Base-by-base conservation (phyloP, 2,329 filamentous ascomycete genomes). In the Raffaelea ambrosiae region DNA sequence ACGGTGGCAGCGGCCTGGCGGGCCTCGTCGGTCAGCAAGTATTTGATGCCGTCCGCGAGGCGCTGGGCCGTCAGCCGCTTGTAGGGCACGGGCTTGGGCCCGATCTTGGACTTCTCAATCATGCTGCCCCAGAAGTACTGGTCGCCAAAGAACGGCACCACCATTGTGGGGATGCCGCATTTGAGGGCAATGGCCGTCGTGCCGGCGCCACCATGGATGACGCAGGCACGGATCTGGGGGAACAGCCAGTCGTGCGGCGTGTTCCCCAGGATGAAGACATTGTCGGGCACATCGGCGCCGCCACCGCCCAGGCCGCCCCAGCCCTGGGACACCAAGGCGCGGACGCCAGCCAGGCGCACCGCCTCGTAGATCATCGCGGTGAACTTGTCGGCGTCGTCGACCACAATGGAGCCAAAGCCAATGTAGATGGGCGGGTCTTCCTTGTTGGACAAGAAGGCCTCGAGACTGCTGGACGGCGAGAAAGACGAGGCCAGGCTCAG, bases 181-280 rank as follows among this genome's bases (percentile, higher is more conserved):
- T 84, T 86, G 29, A 89, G 68, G 1, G 83, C 83, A 42, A 84
- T 84, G 2, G 85, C 85, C 1, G 84, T 86, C 0, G 85, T 89
- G 2, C 85, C 85, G 0, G 86, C 86, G 13, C 85, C 85, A n/a
- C 85, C 85, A 53, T 88, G 85, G 51, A 87, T 85, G 1, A 88
- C 77, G 3, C 83, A 83, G 0, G 79, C 82, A 40, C 68, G 69
- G 4, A 87, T 78, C 26, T 70, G 70, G 0, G 82, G 82, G 53
- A 88, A 88, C 0, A 89, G 68, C 84, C 85, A 89, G 62, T 88
- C 84, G 58, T 88, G 84, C 0, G 84, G 85, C 0, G 76, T 83
- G 55, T 88, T 87, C 33, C 80, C 84, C 3, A 89, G 72, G 75
- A 88, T 78, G 63, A 76, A 86, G 47, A 88, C 69, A 51, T 81